Evolutionary conservation across 495 filamentous ascomycete species (phyloP).

Genomic region (Elasticomyces elasticus): DNA sequence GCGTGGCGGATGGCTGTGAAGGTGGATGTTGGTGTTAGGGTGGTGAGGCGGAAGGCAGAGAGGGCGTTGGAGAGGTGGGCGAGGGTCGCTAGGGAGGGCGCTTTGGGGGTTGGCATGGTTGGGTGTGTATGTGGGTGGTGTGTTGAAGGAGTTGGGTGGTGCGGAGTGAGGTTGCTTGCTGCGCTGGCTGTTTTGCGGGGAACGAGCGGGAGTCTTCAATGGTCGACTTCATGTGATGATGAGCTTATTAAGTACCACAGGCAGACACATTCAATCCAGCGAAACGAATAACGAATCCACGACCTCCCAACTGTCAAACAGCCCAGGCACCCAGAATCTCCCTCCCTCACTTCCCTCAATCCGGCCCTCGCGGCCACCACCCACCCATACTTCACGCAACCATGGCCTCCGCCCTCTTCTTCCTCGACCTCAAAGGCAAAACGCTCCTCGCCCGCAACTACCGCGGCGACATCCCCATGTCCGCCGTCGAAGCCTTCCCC

Average conservation of each 20-base stretch:
- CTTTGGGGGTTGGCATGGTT: neutral
- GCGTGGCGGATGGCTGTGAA: slow-evolving; percentile 48
- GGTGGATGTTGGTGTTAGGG: neutral
- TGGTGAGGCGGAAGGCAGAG: slow-evolving; percentile 13
- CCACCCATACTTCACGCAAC: neutral
- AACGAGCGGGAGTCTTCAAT: too few species aligned
- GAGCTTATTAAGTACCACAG: too few species aligned
- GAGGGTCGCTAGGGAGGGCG: slow-evolving; percentile 16
- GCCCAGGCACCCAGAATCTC: neutral
- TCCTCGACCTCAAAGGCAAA: slow-evolving; percentile 99
- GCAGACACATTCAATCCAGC: too few species aligned
- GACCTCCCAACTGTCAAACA: too few species aligned
- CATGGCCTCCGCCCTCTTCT: slow-evolving; percentile 98
- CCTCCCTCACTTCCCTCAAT: neutral
- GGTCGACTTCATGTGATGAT: too few species aligned
- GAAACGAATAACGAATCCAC: too few species aligned
- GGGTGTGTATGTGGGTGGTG: neutral
- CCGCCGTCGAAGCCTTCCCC: slow-evolving; percentile 96
- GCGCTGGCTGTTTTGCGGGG: too few species aligned
- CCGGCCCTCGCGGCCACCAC: slow-evolving; percentile 16
- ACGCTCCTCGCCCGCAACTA: slow-evolving; percentile 98
- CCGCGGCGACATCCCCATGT: slow-evolving; percentile 98
- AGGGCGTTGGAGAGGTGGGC: slow-evolving; percentile 11
- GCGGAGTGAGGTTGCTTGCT: too few species aligned
- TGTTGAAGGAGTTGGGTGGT: neutral